Evolutionary conservation across 2,329 filamentous ascomycete genomes (phyloP).

Genomic region (Eutypa lata): DNA sequence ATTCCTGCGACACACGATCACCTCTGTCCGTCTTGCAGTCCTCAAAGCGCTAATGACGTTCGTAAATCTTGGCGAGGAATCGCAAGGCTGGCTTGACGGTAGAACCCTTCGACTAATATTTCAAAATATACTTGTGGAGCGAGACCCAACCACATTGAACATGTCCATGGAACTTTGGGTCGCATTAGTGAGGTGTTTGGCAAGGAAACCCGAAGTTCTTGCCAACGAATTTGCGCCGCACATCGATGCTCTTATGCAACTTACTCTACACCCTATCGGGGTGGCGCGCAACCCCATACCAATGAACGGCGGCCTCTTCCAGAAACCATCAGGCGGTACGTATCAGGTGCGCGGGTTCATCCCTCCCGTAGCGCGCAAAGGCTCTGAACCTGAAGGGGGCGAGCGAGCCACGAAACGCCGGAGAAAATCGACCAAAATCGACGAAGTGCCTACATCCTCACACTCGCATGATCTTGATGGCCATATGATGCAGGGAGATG

Average conservation of each 20-base stretch:
- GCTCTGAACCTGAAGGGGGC: constrained; percentile 49
- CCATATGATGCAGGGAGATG: constrained; percentile 95
- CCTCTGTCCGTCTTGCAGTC: constrained; percentile 88
- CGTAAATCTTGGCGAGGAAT: constrained; percentile 77
- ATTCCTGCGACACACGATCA: constrained; percentile 95
- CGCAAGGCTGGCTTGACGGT: constrained; percentile 88
- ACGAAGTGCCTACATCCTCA: constrained; percentile 60
- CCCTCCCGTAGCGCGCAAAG: constrained; percentile 42
- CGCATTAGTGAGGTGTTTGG: constrained; percentile 68
- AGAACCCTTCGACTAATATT: constrained; percentile 85
- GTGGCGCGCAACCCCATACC: constrained; percentile 86
- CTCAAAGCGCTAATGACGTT: constrained; percentile 92
- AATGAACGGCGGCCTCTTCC: constrained; percentile 86
- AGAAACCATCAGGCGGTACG: constrained; percentile 86
- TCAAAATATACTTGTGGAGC: constrained; percentile 92
- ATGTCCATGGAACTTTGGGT: constrained; percentile 86
- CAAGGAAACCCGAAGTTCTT: constrained; percentile 61
- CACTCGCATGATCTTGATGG: constrained; percentile 94
- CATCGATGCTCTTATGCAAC: constrained; percentile 75
- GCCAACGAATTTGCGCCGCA: constrained; percentile 71
- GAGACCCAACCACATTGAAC: constrained; percentile 77
- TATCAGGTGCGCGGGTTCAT: constrained; percentile 58
- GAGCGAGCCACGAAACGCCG: constrained; percentile 72
- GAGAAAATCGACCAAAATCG: constrained; percentile 79
- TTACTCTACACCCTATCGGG: constrained; percentile 88